Evolutionary conservation across 169 alveolate species (phyloP).

Genomic region (Plasmodium gallinaceum): DNA sequence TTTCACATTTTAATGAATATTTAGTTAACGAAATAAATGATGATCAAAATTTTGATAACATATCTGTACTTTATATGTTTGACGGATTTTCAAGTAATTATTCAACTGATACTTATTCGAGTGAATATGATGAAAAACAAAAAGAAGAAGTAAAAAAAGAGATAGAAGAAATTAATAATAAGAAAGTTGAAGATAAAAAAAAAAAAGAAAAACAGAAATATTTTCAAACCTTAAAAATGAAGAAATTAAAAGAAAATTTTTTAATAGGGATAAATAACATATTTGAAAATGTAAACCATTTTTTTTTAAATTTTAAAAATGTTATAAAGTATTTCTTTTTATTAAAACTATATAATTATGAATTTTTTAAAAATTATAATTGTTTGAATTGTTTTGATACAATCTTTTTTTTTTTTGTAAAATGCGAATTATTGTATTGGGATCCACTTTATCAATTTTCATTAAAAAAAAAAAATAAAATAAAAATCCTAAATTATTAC

Average conservation of each 20-base stretch:
- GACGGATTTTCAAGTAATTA: constrained; percentile 75
- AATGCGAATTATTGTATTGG: constrained; percentile 62
- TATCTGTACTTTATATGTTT: constrained; percentile 26
- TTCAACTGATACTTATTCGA: constrained; percentile 29
- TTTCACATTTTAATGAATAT: constrained; percentile 6
- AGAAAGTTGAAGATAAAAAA: background rate
- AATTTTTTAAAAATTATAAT: constrained; percentile 22
- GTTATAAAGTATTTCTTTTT: constrained; percentile 56
- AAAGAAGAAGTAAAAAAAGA: background rate
- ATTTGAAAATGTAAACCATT: constrained; percentile 28
- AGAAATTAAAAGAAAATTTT: constrained; percentile 16
- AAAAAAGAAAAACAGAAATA: constrained; percentile 32
- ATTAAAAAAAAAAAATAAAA: constrained; percentile 35
- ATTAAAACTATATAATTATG: constrained; percentile 44
- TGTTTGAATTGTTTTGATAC: constrained; percentile 30
- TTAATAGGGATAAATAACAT: constrained; percentile 20
- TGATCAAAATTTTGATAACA: constrained; percentile 2
- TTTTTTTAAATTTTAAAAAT: constrained; percentile 69
- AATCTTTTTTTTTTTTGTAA: constrained; percentile 56
- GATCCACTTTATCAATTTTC: constrained; percentile 70
- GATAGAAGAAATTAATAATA: background rate
- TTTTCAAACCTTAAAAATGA: constrained; percentile 53
- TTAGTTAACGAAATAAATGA: constrained; percentile 9
- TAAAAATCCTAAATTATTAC: background rate
- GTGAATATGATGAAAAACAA: background rate